Evolutionary conservation across 768 basidiomycete genomes (phyloP).

Genomic region (Suillus discolor): DNA sequence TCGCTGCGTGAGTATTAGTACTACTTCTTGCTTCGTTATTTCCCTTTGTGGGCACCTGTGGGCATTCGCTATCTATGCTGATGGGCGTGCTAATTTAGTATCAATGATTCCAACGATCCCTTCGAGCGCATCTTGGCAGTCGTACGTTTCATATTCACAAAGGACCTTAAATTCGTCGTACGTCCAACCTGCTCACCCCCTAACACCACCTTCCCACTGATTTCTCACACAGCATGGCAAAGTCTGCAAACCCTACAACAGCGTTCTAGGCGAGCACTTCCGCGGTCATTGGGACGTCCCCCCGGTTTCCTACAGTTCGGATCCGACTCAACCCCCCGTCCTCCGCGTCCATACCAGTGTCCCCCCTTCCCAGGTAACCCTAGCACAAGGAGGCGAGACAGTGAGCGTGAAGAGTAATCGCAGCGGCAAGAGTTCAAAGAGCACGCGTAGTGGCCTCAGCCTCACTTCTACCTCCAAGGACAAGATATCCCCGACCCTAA

Average conservation of each 20-base stretch:
- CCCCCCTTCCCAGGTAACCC: conserved; percentile 17
- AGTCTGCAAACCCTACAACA: conserved; percentile 92
- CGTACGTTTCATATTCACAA: conserved; percentile 84
- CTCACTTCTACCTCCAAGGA: conserved; percentile 55
- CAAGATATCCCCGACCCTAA: conserved; percentile 51
- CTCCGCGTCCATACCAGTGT: conserved; percentile 42
- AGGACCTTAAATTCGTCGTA: conserved; percentile 92
- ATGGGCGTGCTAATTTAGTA: conserved; percentile 45
- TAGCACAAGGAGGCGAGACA: conserved; percentile 40
- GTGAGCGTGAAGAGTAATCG: conserved; percentile 49
- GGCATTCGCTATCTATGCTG: background rate
- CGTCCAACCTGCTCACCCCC: conserved; percentile 32
- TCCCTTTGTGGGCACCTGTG: conserved; percentile 1
- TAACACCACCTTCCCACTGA: background rate
- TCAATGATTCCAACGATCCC: conserved; percentile 91
- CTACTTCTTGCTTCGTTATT: background rate
- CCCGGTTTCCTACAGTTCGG: conserved; percentile 56
- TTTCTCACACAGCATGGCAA: conserved; percentile 68
- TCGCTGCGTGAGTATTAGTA: conserved; percentile 72
- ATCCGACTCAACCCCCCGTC: conserved; percentile 48
- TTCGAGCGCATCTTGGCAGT: conserved; percentile 95
- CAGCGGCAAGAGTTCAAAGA: conserved; percentile 62
- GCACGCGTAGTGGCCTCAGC: conserved; percentile 59
- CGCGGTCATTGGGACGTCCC: conserved; percentile 84
- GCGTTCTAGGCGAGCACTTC: conserved; percentile 87